These are phyloP conservation scores for Apiotrichum domesticum DNA, from an alignment of 1,284 basidiomycete genomes.

Conservation along the genomic window DNA sequence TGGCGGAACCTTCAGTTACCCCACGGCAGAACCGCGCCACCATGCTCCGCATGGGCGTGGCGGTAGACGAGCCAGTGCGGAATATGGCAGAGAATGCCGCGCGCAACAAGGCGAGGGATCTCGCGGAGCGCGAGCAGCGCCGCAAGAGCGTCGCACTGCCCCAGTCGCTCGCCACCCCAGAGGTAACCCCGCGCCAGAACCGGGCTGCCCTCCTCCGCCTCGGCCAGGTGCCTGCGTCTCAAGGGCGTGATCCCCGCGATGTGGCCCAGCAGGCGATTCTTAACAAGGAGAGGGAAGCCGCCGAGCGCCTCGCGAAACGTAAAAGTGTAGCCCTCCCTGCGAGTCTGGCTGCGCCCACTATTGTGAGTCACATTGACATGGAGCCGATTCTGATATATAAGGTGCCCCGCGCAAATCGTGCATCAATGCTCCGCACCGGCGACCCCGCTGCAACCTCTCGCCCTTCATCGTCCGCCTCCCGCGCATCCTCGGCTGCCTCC, in stretches of 20 bases:
- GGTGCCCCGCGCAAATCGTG: conserved; percentile 35
- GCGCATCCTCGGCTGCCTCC: not conserved
- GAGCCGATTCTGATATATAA: conserved; percentile 10
- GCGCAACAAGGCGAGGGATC: conserved; percentile 24
- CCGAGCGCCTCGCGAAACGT: conserved; percentile 25
- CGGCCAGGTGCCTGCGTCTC: conserved; percentile 4
- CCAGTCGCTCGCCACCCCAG: conserved; percentile 17
- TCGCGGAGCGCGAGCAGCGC: conserved; percentile 26
- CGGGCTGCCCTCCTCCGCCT: conserved; percentile 15
- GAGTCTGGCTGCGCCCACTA: conserved; percentile 15
- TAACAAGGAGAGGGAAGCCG: conserved; percentile 23
- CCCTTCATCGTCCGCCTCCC: not conserved
- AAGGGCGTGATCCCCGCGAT: conserved; percentile 8
- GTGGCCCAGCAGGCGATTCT: conserved; percentile 14
- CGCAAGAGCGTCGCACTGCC: conserved; percentile 27
- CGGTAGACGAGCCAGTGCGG: not conserved
- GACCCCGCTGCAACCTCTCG: not conserved
- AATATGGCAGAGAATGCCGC: conserved; percentile 24
- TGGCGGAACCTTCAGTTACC: conserved; percentile 25
- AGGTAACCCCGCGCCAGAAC: conserved; percentile 12
- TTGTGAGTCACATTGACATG: not conserved
- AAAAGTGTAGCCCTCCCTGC: conserved; percentile 29
- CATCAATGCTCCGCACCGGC: conserved; percentile 29
- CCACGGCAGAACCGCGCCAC: conserved; percentile 28
- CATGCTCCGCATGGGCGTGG: conserved; percentile 18